Percentiles rank a stretch among this genome's conserved stretches.
These are phyloP conservation scores for Torrubiellomyces zombiae DNA, from an alignment of 2,329 filamentous ascomycete genomes.

Conservation along the genomic window DNA sequence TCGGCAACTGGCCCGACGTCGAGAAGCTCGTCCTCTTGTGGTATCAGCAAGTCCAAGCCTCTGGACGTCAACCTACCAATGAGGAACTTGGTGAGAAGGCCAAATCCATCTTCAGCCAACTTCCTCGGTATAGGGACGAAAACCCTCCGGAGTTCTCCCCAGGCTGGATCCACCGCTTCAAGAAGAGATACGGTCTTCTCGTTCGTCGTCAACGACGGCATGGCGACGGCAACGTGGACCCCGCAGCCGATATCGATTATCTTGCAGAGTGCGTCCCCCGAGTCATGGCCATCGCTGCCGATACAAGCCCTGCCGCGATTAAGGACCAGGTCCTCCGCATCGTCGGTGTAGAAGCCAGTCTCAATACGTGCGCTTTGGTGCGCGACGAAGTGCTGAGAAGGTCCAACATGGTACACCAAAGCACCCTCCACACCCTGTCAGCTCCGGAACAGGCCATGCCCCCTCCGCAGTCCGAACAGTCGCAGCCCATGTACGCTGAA, in stretches of 20 bases:
- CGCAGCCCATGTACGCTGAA: constrained; percentile 25
- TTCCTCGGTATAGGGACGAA: constrained; percentile 44
- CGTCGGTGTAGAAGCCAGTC: constrained; percentile 35
- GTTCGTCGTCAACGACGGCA: constrained; percentile 38
- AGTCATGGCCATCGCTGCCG: constrained; percentile 38
- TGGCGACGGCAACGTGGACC: constrained; percentile 27
- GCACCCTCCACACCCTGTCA: constrained; percentile 7
- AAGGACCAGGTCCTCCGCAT: constrained; percentile 38
- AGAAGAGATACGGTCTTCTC: constrained; percentile 43
- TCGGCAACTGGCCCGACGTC: constrained; percentile 48
- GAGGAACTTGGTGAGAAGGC: constrained; percentile 47
- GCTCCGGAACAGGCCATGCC: constrained; percentile 6
- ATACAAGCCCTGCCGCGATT: constrained; percentile 43
- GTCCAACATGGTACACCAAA: constrained; percentile 10
- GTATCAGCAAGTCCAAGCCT: constrained; percentile 34
- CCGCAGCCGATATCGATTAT: constrained; percentile 40
- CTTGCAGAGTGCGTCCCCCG: constrained; percentile 42
- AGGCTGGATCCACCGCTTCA: constrained; percentile 48
- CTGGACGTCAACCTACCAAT: constrained; percentile 42
- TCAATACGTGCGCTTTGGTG: constrained; percentile 38
- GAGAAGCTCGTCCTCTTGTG: constrained; percentile 39
- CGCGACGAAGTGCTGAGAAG: constrained; percentile 38
- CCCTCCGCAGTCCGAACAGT: constrained; percentile 14
- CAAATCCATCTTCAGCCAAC: constrained; percentile 38
- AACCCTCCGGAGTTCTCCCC: constrained; percentile 44